Conservation (phyloP, 2,329 filamentous ascomycete species). For the Hypomyces perniciosus region DNA sequence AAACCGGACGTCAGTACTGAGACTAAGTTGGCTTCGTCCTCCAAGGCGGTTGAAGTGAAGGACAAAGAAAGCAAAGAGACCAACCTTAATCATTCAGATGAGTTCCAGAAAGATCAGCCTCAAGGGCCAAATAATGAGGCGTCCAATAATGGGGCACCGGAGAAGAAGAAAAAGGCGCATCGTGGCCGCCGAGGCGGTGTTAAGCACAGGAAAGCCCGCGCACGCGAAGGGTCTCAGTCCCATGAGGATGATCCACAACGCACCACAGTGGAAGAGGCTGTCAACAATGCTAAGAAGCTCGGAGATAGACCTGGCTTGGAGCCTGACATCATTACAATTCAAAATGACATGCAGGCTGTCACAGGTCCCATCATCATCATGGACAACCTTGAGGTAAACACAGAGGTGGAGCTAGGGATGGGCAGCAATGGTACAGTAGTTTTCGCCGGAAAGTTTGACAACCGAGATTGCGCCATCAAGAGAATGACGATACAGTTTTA, state of each 20-base stretch:
- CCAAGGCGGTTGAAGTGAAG: not conserved
- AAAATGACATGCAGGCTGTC: slow-evolving; percentile 53
- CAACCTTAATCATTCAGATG: not conserved
- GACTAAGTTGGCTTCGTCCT: not conserved
- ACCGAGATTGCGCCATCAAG: slow-evolving; percentile 90
- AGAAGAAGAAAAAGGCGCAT: slow-evolving; percentile 63
- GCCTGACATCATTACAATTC: slow-evolving; percentile 54
- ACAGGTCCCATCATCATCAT: slow-evolving; percentile 55
- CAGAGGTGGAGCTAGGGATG: slow-evolving; percentile 59
- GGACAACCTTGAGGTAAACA: slow-evolving; percentile 59
- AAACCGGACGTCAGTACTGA: not conserved
- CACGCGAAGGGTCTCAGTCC: slow-evolving; percentile 46
- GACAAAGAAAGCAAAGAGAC: not conserved
- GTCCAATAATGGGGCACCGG: slow-evolving; percentile 18
- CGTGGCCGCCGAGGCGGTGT: slow-evolving; percentile 66
- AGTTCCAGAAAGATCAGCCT: not conserved
- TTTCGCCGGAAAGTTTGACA: slow-evolving; percentile 90
- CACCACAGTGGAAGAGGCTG: slow-evolving; percentile 55
- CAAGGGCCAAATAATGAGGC: not conserved
- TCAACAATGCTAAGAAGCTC: slow-evolving; percentile 53
- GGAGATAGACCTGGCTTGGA: slow-evolving; percentile 50
- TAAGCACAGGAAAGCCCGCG: slow-evolving; percentile 56
- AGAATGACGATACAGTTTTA: slow-evolving; percentile 95
- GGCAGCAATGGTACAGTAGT: slow-evolving; percentile 97
- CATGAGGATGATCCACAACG: slow-evolving; percentile 40